Base-by-base conservation (phyloP, 2,329 filamentous ascomycete genomes). In the Falciphora oryzae region DNA sequence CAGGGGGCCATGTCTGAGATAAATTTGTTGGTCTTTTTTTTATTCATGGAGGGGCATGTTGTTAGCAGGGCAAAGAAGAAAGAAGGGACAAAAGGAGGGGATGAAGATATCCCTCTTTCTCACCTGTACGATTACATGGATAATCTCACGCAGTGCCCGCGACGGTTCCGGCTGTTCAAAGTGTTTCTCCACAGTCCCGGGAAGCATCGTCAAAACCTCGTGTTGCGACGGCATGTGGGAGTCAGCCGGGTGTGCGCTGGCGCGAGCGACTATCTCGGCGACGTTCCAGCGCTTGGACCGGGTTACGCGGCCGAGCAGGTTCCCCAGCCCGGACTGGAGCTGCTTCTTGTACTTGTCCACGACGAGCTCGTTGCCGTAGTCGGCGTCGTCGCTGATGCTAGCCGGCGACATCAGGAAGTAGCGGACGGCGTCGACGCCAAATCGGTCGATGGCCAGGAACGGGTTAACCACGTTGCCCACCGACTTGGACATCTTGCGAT, bases 401-500 rank as follows among this genome's bases (percentile, higher is more conserved):
- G 92, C 93, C 67, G 93, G 89, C 67, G 89, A 85, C 68, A 92
- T 85, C 68, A 99, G 85, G 75, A 94, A 99, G 77, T 91, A 98
- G 13, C 95, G 89, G 83, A 99, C 87, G 0, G 88, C 84, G 74
- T 99, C 96, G 5, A 93, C 81, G 2, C 92, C 93, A 77, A 93
- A 99, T 8, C 93, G 86, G 68, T 97, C 89, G 61, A 98, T 84
- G 16, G 95, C 95, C 69, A 92, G 92, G 73, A 96, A 93, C 0
- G 95, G 95, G 72, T 97, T 95, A 58, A 99, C 94, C 1, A 96
- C 94, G 74, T 97, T 97, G 67, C 95, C 95, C 2, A 90, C 86
- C 1, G 92, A 96, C 76, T 99, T 99, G 67, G 93, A 94, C 93
- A 99, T 99, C 76, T 99, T 99, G 70, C 88, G 86, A 63, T 87